phyloP scores from a whole-genome alignment of 192 early-diverging fungal species.

The Haplosporangium gracile region DNA sequence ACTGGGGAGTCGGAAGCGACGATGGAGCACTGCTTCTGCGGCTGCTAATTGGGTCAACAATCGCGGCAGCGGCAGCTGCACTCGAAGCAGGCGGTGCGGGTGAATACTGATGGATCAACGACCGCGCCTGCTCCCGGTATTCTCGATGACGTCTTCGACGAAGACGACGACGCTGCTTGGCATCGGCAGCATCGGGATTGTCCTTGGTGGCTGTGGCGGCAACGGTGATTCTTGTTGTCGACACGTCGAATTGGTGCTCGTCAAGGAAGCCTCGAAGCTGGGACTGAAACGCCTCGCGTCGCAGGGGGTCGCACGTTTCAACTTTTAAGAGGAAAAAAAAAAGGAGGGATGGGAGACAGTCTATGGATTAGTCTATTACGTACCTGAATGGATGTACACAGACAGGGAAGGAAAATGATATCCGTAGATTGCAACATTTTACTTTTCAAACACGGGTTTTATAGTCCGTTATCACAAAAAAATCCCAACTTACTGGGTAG shows the following conservation, averaged over 20 bases:
- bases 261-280: constrained; percentile 34
- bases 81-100: not conserved
- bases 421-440: not conserved
- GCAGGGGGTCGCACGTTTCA: constrained; percentile 47
- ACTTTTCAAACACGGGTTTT: not conserved
- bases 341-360: not conserved
- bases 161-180: constrained; percentile 32
- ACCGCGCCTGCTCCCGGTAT: constrained; percentile 29
- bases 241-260: constrained; percentile 26
- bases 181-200: not conserved
- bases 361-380: not conserved
- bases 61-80: too few species aligned
- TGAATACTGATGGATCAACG: constrained; percentile 32
- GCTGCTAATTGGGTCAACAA: too few species aligned
- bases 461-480: not conserved
- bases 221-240: not conserved
- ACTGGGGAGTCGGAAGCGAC: not conserved
- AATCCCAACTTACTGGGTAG: constrained; percentile 53
- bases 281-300: constrained; percentile 37
- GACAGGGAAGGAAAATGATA: not conserved
- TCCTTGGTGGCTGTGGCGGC: not conserved
- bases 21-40: too few species aligned
- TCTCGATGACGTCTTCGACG: constrained; percentile 40
- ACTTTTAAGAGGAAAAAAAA: constrained; percentile 11
- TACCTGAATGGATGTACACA: not conserved